Percentiles rank a stretch among this genome's conserved stretches.
Evolutionary conservation across 2,329 filamentous ascomycete species (phyloP).

Genomic region (Stemphylium beticola): DNA sequence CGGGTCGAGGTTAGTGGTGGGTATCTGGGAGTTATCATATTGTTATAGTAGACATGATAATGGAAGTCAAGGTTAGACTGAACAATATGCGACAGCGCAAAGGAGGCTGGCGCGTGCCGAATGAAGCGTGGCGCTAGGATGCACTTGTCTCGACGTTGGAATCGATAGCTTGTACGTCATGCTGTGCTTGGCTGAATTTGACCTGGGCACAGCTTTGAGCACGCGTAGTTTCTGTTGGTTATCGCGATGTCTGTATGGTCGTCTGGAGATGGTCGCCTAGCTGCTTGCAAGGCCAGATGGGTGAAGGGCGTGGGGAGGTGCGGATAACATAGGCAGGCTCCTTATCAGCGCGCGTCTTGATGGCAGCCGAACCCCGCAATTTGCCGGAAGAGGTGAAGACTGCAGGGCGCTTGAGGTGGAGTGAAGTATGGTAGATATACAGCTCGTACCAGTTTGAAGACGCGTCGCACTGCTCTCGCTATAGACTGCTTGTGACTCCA

Average conservation of each 20-base stretch:
- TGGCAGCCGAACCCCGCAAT: constrained; percentile 17
- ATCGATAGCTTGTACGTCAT: constrained; percentile 1
- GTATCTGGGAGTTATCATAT: neutral
- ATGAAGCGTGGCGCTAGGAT: neutral
- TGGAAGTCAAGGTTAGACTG: neutral
- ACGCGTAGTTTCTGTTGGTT: neutral
- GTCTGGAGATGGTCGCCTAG: neutral
- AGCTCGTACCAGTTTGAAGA: neutral
- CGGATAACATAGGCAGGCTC: constrained; percentile 1
- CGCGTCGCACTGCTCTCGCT: neutral
- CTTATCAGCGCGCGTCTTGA: constrained; percentile 21
- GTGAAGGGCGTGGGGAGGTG: neutral
- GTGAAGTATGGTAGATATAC: neutral
- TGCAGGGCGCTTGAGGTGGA: neutral
- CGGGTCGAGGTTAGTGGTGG: neutral
- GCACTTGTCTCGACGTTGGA: neutral
- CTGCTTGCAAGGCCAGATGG: neutral
- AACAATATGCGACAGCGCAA: neutral
- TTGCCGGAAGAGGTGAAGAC: constrained; percentile 11
- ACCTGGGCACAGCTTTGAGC: neutral
- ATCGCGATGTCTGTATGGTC: constrained; percentile 1
- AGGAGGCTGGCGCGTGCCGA: neutral
- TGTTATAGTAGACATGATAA: neutral
- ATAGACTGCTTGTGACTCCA: neutral
- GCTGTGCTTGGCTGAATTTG: neutral